A percentile compares a stretch with the other conserved stretches of the same genome.
Conservation (phyloP, 169 alveolate genomes). For the Eimeria acervulina region DNA sequence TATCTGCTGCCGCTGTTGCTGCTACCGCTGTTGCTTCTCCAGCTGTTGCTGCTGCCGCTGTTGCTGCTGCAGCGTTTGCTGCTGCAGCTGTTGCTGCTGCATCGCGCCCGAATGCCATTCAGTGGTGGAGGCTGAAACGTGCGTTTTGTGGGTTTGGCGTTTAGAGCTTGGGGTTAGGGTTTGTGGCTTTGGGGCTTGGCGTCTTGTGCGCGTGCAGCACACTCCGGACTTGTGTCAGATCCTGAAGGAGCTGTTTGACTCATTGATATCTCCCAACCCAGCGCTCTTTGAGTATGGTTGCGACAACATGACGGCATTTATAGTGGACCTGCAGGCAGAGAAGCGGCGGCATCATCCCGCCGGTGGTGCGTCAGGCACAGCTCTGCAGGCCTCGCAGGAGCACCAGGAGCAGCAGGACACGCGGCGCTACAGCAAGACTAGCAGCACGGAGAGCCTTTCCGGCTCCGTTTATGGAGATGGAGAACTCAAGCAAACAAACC, state of each 20-base stretch:
- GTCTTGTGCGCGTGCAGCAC: constrained; percentile 36
- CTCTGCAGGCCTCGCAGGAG: background rate
- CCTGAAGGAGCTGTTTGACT: constrained; percentile 81
- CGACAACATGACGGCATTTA: constrained; percentile 86
- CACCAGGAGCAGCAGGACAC: constrained; percentile 42
- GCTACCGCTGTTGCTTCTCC: background rate
- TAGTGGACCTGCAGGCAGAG: constrained; percentile 78
- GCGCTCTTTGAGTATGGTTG: constrained; percentile 84
- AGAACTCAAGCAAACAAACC: background rate
- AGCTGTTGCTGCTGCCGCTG: constrained; percentile 4
- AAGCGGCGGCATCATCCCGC: constrained; percentile 18
- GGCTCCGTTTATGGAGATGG: constrained; percentile 63
- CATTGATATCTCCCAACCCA: constrained; percentile 83
- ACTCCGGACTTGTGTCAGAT: constrained; percentile 77
- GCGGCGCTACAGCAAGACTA: background rate
- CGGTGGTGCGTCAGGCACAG: background rate
- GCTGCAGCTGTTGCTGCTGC: background rate
- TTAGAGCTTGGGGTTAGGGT: background rate
- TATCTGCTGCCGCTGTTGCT: background rate
- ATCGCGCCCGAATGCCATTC: background rate
- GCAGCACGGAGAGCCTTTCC: constrained; percentile 57
- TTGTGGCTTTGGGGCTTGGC: background rate
- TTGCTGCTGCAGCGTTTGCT: background rate
- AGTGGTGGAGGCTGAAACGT: background rate
- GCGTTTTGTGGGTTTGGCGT: background rate